Conservation (phyloP, 345 rosid species). For the Sonneratia caseolaris region DNA sequence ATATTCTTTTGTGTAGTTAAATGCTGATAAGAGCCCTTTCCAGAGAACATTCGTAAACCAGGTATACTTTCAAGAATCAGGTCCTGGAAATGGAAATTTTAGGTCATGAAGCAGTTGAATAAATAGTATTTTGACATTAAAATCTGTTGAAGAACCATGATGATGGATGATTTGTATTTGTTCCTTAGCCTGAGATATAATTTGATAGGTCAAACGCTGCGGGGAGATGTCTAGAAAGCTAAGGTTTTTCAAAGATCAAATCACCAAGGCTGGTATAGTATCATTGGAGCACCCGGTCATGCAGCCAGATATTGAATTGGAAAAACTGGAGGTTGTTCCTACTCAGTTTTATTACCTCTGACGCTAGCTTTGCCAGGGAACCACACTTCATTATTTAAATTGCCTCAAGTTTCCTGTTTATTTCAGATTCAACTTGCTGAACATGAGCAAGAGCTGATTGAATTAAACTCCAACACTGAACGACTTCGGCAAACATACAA, state of each 20-base stretch:
- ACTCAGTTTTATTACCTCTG: not conserved
- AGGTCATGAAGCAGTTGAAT: not conserved
- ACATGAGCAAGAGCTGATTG: slow-evolving; percentile 83
- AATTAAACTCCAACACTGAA: slow-evolving; percentile 89
- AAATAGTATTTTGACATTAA: slow-evolving; percentile 1
- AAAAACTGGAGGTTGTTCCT: slow-evolving; percentile 69
- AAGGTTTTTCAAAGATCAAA: slow-evolving; percentile 91
- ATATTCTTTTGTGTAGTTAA: slow-evolving; percentile 46
- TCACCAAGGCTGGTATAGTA: slow-evolving; percentile 68
- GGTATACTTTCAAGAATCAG: slow-evolving; percentile 29
- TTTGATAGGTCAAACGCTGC: slow-evolving; percentile 74
- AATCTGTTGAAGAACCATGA: not conserved
- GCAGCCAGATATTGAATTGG: slow-evolving; percentile 73
- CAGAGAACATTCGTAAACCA: slow-evolving; percentile 92
- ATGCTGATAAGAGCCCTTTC: slow-evolving; percentile 84
- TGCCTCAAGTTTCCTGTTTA: not conserved
- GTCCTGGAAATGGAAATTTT: not conserved
- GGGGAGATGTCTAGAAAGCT: slow-evolving; percentile 96
- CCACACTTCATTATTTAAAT: not conserved
- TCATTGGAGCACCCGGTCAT: slow-evolving; percentile 45
- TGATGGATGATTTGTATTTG: not conserved
- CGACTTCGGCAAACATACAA: slow-evolving; percentile 77
- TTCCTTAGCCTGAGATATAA: not conserved
- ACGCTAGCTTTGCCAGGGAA: slow-evolving; percentile 5
- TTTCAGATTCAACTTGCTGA: slow-evolving; percentile 75